phyloP scores from a whole-genome alignment of 495 filamentous ascomycete species.

The Parathielavia appendiculata region DNA sequence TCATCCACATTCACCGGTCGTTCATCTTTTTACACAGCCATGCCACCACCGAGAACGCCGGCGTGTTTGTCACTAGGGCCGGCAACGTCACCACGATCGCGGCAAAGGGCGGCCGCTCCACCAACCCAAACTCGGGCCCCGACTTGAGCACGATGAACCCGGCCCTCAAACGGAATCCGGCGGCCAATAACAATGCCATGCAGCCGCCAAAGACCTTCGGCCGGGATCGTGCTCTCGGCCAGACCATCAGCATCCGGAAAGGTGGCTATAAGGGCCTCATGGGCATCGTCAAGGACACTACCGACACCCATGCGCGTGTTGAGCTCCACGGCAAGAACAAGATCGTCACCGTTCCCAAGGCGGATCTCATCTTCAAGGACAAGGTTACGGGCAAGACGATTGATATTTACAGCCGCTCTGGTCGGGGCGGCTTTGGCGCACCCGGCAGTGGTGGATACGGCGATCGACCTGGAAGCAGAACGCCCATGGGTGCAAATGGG shows the following conservation, averaged over 20 bases:
- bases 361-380: conserved; percentile 75
- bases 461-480: conserved; percentile 51
- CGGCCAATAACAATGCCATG: conserved; percentile 52
- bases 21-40: conserved; percentile 84
- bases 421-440: conserved; percentile 35
- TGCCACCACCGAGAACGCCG: conserved; percentile 78
- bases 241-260: conserved; percentile 79
- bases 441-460: conserved; percentile 32
- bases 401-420: conserved; percentile 57
- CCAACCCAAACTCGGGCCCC: conserved; percentile 55
- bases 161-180: conserved; percentile 61
- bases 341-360: conserved; percentile 73
- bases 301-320: conserved; percentile 74
- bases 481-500: conserved; percentile 55
- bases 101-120: conserved; percentile 77
- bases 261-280: conserved; percentile 89
- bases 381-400: conserved; percentile 69
- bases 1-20: conserved; percentile 85
- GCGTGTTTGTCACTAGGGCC: conserved; percentile 82
- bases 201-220: conserved; percentile 72
- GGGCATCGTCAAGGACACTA: conserved; percentile 91
- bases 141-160: conserved; percentile 94
- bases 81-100: conserved; percentile 81
- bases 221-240: conserved; percentile 79
- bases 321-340: conserved; percentile 92